phyloP scores from a whole-genome alignment of 1,284 basidiomycete genomes.

The Inonotus hispidus region DNA sequence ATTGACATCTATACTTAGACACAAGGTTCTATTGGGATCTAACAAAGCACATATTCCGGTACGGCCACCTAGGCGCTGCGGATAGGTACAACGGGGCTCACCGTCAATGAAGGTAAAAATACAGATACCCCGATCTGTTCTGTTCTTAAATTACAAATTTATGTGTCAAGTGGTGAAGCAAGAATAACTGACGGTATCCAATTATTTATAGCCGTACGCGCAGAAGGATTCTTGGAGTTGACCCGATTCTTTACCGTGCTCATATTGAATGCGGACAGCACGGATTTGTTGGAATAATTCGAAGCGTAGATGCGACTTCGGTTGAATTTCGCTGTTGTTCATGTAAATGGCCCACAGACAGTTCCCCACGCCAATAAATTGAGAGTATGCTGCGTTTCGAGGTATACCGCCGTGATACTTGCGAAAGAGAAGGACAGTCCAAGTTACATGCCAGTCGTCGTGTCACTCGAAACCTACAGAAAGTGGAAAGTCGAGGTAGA shows the following conservation, averaged over 20 bases:
- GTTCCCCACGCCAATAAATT: too few species aligned
- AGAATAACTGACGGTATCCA: background rate
- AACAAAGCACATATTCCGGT: slow-evolving; percentile 49
- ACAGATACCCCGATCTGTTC: slow-evolving; percentile 16
- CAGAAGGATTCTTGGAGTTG: slow-evolving; percentile 38
- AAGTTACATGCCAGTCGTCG: too few species aligned
- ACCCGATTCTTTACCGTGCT: slow-evolving; percentile 43
- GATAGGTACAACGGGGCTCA: slow-evolving; percentile 40
- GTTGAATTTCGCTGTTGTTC: background rate
- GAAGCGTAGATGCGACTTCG: background rate
- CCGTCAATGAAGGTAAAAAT: slow-evolving; percentile 51
- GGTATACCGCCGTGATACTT: too few species aligned
- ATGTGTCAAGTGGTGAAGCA: background rate
- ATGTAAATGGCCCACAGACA: background rate
- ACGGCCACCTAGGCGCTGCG: slow-evolving; percentile 30
- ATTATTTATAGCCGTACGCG: slow-evolving; percentile 30
- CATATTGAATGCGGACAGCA: slow-evolving; percentile 41
- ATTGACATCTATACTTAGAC: slow-evolving; percentile 29
- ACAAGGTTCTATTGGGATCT: slow-evolving; percentile 49
- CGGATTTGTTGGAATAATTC: slow-evolving; percentile 13
- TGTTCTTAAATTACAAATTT: background rate
- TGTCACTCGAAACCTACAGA: too few species aligned
- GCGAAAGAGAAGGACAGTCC: too few species aligned
- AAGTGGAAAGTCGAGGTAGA: too few species aligned
- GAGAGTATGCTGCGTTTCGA: too few species aligned